Base-by-base conservation (phyloP, 2,329 filamentous ascomycete species). In the Graphilbum fragrans region DNA sequence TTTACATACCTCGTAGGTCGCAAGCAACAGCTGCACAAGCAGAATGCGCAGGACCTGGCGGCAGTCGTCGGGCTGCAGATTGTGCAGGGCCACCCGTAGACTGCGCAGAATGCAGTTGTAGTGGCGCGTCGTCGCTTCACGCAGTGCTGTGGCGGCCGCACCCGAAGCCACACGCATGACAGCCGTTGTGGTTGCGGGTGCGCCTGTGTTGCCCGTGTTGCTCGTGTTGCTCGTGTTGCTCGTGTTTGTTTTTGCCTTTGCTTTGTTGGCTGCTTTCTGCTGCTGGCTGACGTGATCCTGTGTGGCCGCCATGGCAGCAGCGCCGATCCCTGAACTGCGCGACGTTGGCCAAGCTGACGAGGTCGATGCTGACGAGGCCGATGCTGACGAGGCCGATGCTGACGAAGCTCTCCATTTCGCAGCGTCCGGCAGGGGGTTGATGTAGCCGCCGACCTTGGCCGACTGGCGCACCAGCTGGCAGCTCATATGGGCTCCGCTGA, bases 101-200 rank as follows among this genome's bases (percentile, higher is more conserved):
- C 46, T 48, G 35, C 46, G 46, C 36, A 51, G 37, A 12, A 50
- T 43, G 25, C 47, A 46, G 3, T 43, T 39, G 42, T 50, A 50
- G 43, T 51, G 49, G n/a, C 41, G 45, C 12, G 43, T 47, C 3
- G 44, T 47, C 25, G 49, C 49, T 7, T 44, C 43, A 32, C 49
- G 44, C 7, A 50, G 39, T 3, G 47, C 42, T 6, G 41, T 34
- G 3, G 39, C 21, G 19, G 45, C 40, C 18, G 27, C 22, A 16
- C 17, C 17, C 10, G 39, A 22, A 12, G 16, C 34, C 2, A 19
- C n/a, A 19, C 22, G 35, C 17, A 25, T 35, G 9, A 34, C 23
- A 17, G 33, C 22, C 14, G 41, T 16, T 14, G 9, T 4, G 10
- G 6, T 33, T 2, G 27, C 19, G n/a, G n/a, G n/a, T n/a, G n/a